Percentiles rank a stretch among this genome's conserved stretches.
Evolutionary conservation across 1,139 yeast species (phyloP).

Genomic region (Candida neerlandica): DNA sequence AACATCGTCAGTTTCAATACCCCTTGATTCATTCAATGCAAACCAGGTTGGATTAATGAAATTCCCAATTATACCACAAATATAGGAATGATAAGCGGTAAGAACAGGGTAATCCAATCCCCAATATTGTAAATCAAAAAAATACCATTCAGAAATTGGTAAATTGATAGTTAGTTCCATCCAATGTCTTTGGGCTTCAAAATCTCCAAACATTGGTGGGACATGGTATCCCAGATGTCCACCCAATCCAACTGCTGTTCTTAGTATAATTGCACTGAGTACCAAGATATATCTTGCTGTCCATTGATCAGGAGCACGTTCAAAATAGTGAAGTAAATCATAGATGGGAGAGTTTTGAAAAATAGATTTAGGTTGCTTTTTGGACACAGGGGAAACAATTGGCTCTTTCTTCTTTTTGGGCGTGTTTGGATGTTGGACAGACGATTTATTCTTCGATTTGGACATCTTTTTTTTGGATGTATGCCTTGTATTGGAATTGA

Average conservation of each 20-base stretch:
- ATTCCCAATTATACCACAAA: conserved; percentile 73
- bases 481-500: not conserved
- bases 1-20: conserved; percentile 64
- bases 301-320: conserved; percentile 82
- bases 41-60: conserved; percentile 74
- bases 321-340: conserved; percentile 43
- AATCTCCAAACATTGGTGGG: conserved; percentile 89
- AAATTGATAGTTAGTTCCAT: conserved; percentile 82
- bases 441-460: conserved; percentile 13
- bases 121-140: conserved; percentile 89
- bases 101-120: conserved; percentile 97
- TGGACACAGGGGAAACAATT: not conserved
- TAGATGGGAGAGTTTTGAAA: conserved; percentile 39
- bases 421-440: not conserved
- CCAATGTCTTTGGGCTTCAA: conserved; percentile 99
- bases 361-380: conserved; percentile 18
- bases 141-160: conserved; percentile 83
- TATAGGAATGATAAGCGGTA: conserved; percentile 90
- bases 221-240: conserved; percentile 72
- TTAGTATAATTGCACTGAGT: conserved; percentile 70
- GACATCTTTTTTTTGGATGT: conserved; percentile 10
- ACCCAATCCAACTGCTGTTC: conserved; percentile 89
- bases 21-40: conserved; percentile 69
- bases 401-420: conserved; percentile 1
- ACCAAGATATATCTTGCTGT: conserved; percentile 79